Percentiles rank a stretch among this genome's conserved stretches.
phyloP scores from a whole-genome alignment of 169 alveolate species.

The Eimeria maxima region DNA sequence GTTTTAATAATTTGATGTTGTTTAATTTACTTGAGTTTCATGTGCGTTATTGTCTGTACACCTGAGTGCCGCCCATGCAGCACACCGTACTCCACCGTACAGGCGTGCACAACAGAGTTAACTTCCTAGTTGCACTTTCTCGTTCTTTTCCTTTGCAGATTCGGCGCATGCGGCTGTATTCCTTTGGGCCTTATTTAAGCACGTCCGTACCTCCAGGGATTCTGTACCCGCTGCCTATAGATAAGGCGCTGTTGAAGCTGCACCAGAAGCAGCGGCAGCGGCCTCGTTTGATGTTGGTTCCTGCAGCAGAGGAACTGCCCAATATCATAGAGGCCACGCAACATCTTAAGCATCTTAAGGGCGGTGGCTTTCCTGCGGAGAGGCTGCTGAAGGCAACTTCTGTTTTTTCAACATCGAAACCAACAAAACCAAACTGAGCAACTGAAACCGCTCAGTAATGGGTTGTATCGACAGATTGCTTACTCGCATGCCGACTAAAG shows the following conservation, averaged over 20 bases:
- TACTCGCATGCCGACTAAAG: too few relatives aligned
- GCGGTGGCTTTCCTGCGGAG: conserved; percentile 51
- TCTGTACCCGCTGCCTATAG: neutral
- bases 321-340: neutral
- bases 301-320: neutral
- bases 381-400: conserved; percentile 27
- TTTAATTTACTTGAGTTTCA: neutral
- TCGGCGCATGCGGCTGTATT: conserved; percentile 35
- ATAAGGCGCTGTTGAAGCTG: neutral
- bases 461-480: too few relatives aligned
- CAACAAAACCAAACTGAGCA: neutral
- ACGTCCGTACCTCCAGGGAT: neutral
- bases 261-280: neutral
- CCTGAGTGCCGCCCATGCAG: neutral
- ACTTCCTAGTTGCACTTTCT: too few relatives aligned
- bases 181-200: conserved; percentile 49
- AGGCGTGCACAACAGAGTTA: neutral
- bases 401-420: neutral
- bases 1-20: neutral
- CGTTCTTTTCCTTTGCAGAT: neutral
- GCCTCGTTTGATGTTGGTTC: conserved; percentile 22
- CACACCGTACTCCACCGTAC: neutral
- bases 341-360: conserved; percentile 3
- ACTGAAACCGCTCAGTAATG: too few relatives aligned
- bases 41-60: neutral